Percentiles rank a stretch among this genome's conserved stretches.
Evolutionary conservation across 257 asterid genomes (phyloP).

Genomic region (Anisodus acutangulus): DNA sequence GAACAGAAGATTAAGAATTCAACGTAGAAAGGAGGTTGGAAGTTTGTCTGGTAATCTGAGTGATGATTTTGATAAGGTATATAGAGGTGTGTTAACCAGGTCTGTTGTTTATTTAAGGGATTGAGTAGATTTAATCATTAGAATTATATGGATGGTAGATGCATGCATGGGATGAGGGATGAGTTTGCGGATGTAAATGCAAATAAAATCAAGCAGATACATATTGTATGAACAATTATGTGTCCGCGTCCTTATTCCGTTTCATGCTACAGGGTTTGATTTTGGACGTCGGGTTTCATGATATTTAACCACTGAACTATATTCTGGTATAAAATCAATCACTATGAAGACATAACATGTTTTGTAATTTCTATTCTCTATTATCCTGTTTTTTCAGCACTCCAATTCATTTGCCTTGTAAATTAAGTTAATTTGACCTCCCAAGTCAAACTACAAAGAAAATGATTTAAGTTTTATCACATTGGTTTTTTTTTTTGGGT

Average conservation of each 20-base stretch:
- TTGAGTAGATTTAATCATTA: background rate
- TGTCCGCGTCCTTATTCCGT: background rate
- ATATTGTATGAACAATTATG: background rate
- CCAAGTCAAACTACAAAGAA: background rate
- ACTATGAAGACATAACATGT: background rate
- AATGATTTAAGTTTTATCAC: background rate
- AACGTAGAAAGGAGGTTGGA: background rate
- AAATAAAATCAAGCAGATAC: slow-evolving; percentile 3
- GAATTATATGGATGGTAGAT: background rate
- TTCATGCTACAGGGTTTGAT: background rate
- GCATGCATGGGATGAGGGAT: background rate
- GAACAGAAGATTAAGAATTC: background rate
- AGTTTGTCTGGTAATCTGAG: background rate
- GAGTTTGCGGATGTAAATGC: background rate
- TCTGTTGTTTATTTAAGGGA: background rate
- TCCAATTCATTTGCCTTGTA: background rate
- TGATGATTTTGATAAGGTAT: background rate
- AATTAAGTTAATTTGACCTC: background rate
- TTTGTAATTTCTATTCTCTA: background rate
- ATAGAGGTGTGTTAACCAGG: background rate
- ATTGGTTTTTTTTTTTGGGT: background rate
- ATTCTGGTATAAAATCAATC: background rate
- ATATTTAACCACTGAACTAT: background rate
- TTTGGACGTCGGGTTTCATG: background rate
- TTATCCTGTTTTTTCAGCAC: background rate